These are phyloP conservation scores for Arabidopsis hybrid DNA, from an alignment of 441 rosid species.

Conservation along the genomic window DNA sequence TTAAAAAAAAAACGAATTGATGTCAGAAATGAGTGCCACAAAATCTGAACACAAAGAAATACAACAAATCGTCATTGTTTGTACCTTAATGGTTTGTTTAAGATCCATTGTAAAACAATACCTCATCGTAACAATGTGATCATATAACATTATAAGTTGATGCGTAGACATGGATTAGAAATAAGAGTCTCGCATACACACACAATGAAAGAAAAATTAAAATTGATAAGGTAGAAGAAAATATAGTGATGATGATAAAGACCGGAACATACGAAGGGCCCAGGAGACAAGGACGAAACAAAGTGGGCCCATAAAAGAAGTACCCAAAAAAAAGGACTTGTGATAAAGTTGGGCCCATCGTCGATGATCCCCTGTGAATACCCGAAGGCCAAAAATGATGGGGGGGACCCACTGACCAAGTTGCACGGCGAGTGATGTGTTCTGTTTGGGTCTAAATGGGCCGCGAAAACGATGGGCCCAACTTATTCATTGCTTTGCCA, in stretches of 20 bases:
- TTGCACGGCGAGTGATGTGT: conserved; percentile 38
- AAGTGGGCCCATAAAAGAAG: conserved; percentile 24
- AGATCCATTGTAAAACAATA: not conserved
- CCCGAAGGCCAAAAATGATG: not conserved
- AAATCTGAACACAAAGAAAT: no score
- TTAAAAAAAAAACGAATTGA: no score
- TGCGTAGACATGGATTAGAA: not conserved
- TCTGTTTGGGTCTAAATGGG: conserved; percentile 37
- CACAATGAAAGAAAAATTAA: not conserved
- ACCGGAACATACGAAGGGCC: conserved; percentile 40
- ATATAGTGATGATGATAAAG: not conserved
- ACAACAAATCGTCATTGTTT: no score
- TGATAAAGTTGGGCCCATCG: conserved; percentile 34
- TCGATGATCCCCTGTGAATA: conserved; percentile 24
- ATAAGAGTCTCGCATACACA: not conserved
- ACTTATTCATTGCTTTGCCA: conserved; percentile 30
- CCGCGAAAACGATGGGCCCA: conserved; percentile 40
- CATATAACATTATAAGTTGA: not conserved
- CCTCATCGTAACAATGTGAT: not conserved
- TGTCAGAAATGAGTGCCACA: no score
- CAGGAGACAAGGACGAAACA: conserved; percentile 31
- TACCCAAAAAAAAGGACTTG: conserved; percentile 36
- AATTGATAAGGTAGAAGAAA: not conserved
- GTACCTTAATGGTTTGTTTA: no score
- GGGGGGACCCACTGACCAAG: conserved; percentile 33